These are phyloP conservation scores for Sporothrix pallida DNA, from an alignment of 2,329 filamentous ascomycete species.

Conservation along the genomic window DNA sequence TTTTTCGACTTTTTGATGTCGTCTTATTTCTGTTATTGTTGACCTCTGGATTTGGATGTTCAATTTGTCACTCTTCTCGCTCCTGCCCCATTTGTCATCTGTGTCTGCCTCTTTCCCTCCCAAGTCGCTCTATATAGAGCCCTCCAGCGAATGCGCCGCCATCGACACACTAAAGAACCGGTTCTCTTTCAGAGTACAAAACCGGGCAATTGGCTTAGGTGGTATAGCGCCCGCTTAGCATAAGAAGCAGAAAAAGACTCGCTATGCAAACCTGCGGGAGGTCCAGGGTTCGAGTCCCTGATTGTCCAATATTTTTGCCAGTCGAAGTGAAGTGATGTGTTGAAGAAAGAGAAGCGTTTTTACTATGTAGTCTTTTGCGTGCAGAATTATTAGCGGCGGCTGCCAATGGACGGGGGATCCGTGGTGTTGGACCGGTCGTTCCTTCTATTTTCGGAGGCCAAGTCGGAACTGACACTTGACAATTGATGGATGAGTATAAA, in stretches of 20 bases:
- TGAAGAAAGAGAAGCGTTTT: too few species aligned
- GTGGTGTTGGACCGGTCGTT: neutral
- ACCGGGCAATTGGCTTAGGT: conserved; percentile 37
- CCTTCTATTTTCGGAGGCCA: neutral
- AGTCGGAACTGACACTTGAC: neutral
- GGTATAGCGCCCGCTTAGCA: conserved; percentile 37
- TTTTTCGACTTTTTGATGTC: neutral
- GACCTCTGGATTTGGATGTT: neutral
- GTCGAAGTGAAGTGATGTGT: neutral
- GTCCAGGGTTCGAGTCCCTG: conserved; percentile 36
- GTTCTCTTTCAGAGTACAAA: neutral
- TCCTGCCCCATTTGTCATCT: neutral
- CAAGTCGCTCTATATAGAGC: neutral
- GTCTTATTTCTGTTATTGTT: too few species aligned
- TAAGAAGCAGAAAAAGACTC: neutral
- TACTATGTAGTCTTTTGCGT: neutral
- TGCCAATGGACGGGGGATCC: neutral
- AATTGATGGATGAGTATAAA: neutral
- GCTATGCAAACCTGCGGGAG: conserved; percentile 35
- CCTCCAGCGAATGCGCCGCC: neutral
- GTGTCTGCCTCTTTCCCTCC: too few species aligned
- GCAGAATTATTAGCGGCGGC: neutral
- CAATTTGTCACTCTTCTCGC: neutral
- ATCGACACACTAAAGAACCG: conserved; percentile 20
- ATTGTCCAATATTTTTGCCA: conserved; percentile 32